Evolutionary conservation across 2,329 filamentous ascomycete genomes (phyloP).

Genomic region (Chaetomiaceae sp.): DNA sequence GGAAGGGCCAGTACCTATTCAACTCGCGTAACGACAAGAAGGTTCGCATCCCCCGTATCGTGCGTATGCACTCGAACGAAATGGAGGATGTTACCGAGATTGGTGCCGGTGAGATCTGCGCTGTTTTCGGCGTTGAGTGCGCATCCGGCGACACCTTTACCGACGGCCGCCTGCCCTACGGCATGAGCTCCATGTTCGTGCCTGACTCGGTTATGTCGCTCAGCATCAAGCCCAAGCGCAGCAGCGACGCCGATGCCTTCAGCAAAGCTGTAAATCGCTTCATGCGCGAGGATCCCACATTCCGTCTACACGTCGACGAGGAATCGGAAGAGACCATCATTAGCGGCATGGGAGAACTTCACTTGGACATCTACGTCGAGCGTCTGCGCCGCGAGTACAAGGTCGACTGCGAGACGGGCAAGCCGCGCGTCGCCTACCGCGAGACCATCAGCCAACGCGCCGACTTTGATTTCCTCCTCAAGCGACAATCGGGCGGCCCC

Average conservation of each 20-base stretch:
- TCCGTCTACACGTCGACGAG: conserved; percentile 85
- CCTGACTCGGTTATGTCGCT: conserved; percentile 97
- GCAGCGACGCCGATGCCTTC: conserved; percentile 88
- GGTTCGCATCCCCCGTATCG: conserved; percentile 92
- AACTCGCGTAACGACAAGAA: conserved; percentile 94
- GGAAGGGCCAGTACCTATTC: conserved; percentile 84
- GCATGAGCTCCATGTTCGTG: conserved; percentile 97
- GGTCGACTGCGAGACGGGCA: conserved; percentile 91
- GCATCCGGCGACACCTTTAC: conserved; percentile 98
- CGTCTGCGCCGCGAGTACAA: conserved; percentile 95
- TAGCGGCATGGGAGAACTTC: conserved; percentile 95
- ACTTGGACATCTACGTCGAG: conserved; percentile 96
- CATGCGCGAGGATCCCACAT: conserved; percentile 96
- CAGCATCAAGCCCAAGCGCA: conserved; percentile 93
- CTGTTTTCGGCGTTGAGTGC: conserved; percentile 96
- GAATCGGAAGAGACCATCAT: conserved; percentile 98
- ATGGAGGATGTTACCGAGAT: conserved; percentile 96
- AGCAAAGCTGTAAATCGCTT: conserved; percentile 98
- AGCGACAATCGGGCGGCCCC: conserved; percentile 91
- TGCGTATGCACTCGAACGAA: conserved; percentile 98
- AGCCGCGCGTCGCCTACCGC: conserved; percentile 94
- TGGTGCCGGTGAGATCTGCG: conserved; percentile 94
- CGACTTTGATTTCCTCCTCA: conserved; percentile 88
- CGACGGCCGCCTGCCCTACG: conserved; percentile 85
- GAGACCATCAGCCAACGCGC: conserved; percentile 81